Base-by-base conservation (phyloP, 345 rosid species). In the Salix udensis region DNA sequence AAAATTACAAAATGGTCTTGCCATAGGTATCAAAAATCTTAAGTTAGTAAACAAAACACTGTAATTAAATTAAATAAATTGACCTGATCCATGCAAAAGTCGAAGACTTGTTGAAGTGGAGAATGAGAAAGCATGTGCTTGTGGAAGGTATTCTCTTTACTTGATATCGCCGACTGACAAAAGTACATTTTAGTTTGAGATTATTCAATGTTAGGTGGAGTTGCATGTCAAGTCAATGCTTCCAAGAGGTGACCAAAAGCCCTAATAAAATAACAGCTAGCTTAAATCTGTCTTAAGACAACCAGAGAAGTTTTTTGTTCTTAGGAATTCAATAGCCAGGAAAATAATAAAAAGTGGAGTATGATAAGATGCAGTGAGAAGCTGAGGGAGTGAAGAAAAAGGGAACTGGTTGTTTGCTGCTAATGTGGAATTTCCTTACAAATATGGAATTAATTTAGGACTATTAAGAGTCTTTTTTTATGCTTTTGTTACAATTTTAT, bases 141-240 rank as follows among this genome's bases (percentile, higher is more conserved):
- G 62, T 3, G 62, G 62, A 55, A n/a, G 62, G 4, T 55, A n/a
- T n/a, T n/a, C 62, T 9, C n/a, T 55, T 55, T 55, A 10, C 28
- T 28, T 70, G 28, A 15, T 30, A 37, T 7, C 10, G 6, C 62
- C 42, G 31, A 31, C 40, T n/a, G 73, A 24, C 62, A 9, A 18
- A 18, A 50, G 26, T 50, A 30, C 62, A 7, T 30, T 9, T 5
- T 50, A 39, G 11, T 26, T 26, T 46, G 23, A 70, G 26, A 53
- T 53, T 21, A 28, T 42, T 26, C 46, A n/a, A 39, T 24, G 30
- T 9, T 21, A 5, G 37, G 37, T 31, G 46, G 58, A 48, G 58
- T 9, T n/a, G 11, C 8, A 65, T 74, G n/a, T 61, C 76, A 74
- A 44, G 34, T 61, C 76, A 74, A 44, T 74, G 70, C 21, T 61